These are phyloP conservation scores for Lachnellula hyalina DNA, from an alignment of 2,329 filamentous ascomycete species.

Conservation along the genomic window DNA sequence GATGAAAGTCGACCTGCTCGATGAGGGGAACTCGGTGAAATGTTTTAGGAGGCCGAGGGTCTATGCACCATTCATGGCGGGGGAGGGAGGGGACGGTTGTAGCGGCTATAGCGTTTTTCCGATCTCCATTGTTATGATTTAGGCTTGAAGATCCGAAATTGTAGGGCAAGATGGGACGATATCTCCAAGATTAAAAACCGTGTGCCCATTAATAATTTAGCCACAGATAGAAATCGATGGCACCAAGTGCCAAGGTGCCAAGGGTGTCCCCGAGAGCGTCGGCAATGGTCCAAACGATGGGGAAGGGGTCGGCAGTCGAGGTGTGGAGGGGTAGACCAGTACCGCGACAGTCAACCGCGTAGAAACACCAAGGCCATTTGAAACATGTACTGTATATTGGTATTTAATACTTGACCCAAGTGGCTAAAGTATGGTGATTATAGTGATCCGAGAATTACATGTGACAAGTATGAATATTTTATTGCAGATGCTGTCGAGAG, in stretches of 20 bases:
- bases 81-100: neutral
- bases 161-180: neutral
- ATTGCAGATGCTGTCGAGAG: too few relatives aligned
- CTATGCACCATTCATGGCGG: neutral
- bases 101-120: neutral
- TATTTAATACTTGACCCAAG: too few relatives aligned
- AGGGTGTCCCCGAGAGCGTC: constrained; percentile 3
- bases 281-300: constrained; percentile 7
- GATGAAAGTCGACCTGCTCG: neutral
- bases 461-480: too few relatives aligned
- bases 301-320: constrained; percentile 9
- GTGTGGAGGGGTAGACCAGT: too few relatives aligned
- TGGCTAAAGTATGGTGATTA: too few relatives aligned
- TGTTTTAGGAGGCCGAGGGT: constrained; percentile 13
- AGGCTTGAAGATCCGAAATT: neutral
- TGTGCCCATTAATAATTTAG: neutral
- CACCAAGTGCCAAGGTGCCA: neutral
- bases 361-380: too few relatives aligned
- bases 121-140: neutral
- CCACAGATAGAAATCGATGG: neutral
- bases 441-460: too few relatives aligned
- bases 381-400: too few relatives aligned
- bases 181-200: neutral
- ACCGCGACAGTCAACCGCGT: too few relatives aligned
- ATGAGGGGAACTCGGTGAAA: constrained; percentile 6